Base-by-base conservation (phyloP, 2,329 filamentous ascomycete genomes). In the Talaromyces sp. region DNA sequence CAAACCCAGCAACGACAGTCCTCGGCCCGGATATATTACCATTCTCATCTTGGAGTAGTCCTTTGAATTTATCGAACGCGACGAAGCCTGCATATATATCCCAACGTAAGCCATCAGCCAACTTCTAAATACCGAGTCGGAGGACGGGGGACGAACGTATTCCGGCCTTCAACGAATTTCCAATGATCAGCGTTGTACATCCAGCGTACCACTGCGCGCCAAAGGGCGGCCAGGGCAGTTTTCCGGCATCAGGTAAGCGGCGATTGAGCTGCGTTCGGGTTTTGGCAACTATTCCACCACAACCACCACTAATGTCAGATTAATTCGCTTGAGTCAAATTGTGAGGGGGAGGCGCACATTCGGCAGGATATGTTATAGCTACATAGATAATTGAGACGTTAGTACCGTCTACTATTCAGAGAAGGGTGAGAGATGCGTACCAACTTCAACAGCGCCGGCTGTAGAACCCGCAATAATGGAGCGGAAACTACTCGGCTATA, bases 181-280 rank as follows among this genome's bases (percentile, higher is more conserved):
- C 95, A 70, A 98, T 92, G 66, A 99, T 96, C 75, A 97, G 81
- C 33, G 95, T 98, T 56, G 95, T 98, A 82, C 95, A 99, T 43
- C 95, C 95, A 13, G 95, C 94, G 78, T 99, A 99, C 95, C 95
- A 99, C 78, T 96, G 92, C 71, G 81, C 83, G 58, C 95, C 95
- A 74, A 98, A 98, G 11, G 92, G 91, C 50, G 95, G 95, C 91
- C 92, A 97, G 62, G 94, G 93, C 35, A 97, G 85, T 82, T 96
- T 97, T 82, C 96, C 84, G 56, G 89, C 90, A 63, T 90, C 88
- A 58, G 90, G 84, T 73, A 98, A 83, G 71, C 89, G 87, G 70
- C 90, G 88, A 78, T 99, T 99, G 74, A 99, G 88, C 79, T 98
- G 95, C 64, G 91, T 91, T 71, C 95, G 85, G 62, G 95, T 98